These are phyloP conservation scores for Fusarium sambucinum DNA, from an alignment of 2,329 filamentous ascomycete species.

Conservation along the genomic window DNA sequence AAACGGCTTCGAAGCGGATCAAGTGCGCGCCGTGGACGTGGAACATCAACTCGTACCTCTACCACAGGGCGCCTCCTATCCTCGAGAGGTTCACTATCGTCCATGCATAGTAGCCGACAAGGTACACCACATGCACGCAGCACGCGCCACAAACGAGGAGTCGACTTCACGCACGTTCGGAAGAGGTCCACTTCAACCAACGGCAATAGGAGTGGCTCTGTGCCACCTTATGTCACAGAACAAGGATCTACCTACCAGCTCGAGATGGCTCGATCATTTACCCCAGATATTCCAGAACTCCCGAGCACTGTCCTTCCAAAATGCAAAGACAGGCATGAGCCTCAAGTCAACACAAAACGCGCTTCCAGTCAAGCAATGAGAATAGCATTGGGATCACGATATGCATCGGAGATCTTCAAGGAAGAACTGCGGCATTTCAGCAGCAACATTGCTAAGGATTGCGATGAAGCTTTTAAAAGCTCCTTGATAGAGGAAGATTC, in stretches of 20 bases:
- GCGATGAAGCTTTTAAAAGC: conserved; percentile 91
- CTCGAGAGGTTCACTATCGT: conserved; percentile 61
- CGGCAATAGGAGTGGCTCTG: conserved; percentile 36
- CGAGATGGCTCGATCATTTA: conserved; percentile 45
- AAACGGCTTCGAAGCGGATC: conserved; percentile 54
- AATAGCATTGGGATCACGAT: conserved; percentile 34
- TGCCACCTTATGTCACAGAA: conserved; percentile 36
- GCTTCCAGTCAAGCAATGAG: conserved; percentile 18
- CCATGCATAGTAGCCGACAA: conserved; percentile 62
- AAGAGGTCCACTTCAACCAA: conserved; percentile 54
- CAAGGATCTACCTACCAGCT: conserved; percentile 39
- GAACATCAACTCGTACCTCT: conserved; percentile 48
- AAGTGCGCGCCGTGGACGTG: conserved; percentile 49
- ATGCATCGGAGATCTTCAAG: conserved; percentile 60
- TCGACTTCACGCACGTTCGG: conserved; percentile 66
- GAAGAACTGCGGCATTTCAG: conserved; percentile 89
- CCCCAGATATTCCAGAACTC: conserved; percentile 48
- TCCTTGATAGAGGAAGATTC: conserved; percentile 60
- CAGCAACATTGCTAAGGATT: conserved; percentile 86
- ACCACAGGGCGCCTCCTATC: conserved; percentile 51
- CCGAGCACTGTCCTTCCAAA: conserved; percentile 46
- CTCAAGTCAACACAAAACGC: conserved; percentile 18
- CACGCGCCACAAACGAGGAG: conserved; percentile 63
- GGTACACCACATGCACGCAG: conserved; percentile 57
- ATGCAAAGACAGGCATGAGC: conserved; percentile 33